Conservation (phyloP, 495 filamentous ascomycete genomes). For the Melanomma pulvis-pyrius region DNA sequence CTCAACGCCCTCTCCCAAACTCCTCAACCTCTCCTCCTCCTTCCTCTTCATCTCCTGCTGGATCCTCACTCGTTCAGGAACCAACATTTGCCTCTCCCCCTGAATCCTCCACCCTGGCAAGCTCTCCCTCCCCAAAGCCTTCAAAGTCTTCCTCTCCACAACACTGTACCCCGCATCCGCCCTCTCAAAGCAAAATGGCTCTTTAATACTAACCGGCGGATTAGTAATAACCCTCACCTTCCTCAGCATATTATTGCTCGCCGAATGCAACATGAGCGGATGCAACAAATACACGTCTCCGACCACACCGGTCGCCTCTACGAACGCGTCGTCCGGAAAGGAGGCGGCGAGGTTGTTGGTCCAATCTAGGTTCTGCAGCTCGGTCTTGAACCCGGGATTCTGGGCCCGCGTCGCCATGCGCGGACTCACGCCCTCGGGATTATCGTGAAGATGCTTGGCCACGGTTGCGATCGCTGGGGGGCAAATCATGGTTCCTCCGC, state of each 20-base stretch:
- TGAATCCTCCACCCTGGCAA: slow-evolving; percentile 66
- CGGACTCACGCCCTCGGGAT: slow-evolving; percentile 71
- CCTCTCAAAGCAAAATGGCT: slow-evolving; percentile 68
- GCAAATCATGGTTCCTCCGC: slow-evolving; percentile 71
- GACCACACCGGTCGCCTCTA: slow-evolving; percentile 64
- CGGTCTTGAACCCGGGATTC: slow-evolving; percentile 44
- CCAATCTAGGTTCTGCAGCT: slow-evolving; percentile 50
- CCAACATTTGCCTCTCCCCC: slow-evolving; percentile 53
- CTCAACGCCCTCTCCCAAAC: slow-evolving; percentile 23
- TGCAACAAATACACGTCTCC: slow-evolving; percentile 74
- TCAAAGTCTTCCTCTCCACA: slow-evolving; percentile 70
- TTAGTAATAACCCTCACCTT: slow-evolving; percentile 71
- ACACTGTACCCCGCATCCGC: slow-evolving; percentile 63
- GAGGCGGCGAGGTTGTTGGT: slow-evolving; percentile 55
- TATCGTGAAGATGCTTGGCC: slow-evolving; percentile 62
- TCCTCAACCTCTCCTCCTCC: slow-evolving; percentile 41
- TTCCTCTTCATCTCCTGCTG: slow-evolving; percentile 55
- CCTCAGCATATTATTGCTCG: slow-evolving; percentile 62
- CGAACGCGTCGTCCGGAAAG: slow-evolving; percentile 55
- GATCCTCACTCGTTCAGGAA: slow-evolving; percentile 53
- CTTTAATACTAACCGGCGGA: slow-evolving; percentile 61
- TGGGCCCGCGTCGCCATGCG: slow-evolving; percentile 62
- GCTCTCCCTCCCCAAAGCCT: slow-evolving; percentile 59
- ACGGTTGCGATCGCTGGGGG: slow-evolving; percentile 60
- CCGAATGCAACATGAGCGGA: slow-evolving; percentile 73